Conservation (phyloP, 176 grass and related monocot genomes). For the Poa pratensis region DNA sequence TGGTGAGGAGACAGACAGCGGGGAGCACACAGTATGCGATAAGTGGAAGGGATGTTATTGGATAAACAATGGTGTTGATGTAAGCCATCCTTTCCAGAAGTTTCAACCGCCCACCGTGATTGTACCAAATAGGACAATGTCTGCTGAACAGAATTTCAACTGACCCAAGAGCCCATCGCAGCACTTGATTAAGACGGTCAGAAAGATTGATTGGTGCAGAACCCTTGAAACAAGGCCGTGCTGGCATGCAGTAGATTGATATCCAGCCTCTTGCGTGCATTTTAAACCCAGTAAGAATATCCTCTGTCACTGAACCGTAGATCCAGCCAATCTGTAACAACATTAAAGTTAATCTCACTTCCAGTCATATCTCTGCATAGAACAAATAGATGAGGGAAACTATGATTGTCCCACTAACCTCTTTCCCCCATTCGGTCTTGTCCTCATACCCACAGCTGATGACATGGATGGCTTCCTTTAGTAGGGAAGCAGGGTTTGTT, state of each 20-base stretch:
- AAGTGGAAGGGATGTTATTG: conserved; percentile 94
- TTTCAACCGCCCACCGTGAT: conserved; percentile 78
- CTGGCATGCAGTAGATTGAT: conserved; percentile 96
- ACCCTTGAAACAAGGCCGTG: conserved; percentile 86
- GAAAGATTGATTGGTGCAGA: conserved; percentile 98
- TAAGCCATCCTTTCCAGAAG: conserved; percentile 95
- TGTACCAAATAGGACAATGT: conserved; percentile 99
- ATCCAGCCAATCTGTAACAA: conserved; percentile 97
- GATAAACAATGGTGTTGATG: conserved; percentile 98
- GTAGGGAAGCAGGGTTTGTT: conserved; percentile 85
- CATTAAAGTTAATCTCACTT: background rate
- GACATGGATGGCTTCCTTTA: conserved; percentile 98
- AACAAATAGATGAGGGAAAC: background rate
- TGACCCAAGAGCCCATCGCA: conserved; percentile 96
- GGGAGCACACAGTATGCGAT: conserved; percentile 95
- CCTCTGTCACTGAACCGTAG: conserved; percentile 91
- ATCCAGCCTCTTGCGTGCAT: conserved; percentile 98
- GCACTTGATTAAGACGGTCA: conserved; percentile 93
- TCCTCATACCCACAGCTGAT: conserved; percentile 99
- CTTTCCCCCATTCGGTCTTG: conserved; percentile 99
- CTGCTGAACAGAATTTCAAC: conserved; percentile 94
- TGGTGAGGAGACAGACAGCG: conserved; percentile 97
- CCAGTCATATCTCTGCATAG: background rate
- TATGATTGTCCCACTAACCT: conserved; percentile 63
- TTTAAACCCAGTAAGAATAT: conserved; percentile 98